Evolutionary conservation across 2,329 filamentous ascomycete species (phyloP).

Genomic region (Grosmannia serpens): DNA sequence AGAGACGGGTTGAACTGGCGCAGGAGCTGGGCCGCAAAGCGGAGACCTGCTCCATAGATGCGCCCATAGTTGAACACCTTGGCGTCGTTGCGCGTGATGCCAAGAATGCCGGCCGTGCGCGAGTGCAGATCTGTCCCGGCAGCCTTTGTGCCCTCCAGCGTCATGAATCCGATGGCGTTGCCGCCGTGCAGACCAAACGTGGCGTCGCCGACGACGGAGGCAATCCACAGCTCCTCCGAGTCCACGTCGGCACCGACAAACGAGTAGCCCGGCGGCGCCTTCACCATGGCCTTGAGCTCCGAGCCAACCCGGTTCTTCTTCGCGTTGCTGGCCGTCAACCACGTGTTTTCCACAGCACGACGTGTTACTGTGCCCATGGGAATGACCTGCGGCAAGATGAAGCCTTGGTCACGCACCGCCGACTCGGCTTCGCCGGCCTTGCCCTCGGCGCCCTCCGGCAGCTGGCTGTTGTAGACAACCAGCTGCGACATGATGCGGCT

Average conservation of each 20-base stretch:
- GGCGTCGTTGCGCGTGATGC: constrained; percentile 87
- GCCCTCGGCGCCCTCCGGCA: constrained; percentile 11
- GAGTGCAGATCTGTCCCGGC: constrained; percentile 92
- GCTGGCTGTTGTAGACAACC: constrained; percentile 70
- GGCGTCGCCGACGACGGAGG: constrained; percentile 85
- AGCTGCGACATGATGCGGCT: constrained; percentile 92
- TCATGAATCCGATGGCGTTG: constrained; percentile 98
- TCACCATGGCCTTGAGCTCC: constrained; percentile 93
- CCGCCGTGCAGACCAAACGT: constrained; percentile 92
- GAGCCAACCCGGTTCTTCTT: constrained; percentile 94
- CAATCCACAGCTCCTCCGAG: constrained; percentile 96
- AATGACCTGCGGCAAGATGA: constrained; percentile 89
- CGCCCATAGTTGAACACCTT: constrained; percentile 99
- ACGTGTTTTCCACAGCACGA: constrained; percentile 91
- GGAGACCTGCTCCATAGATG: constrained; percentile 94
- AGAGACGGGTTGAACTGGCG: constrained; percentile 86
- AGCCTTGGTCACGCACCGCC: constrained; percentile 40
- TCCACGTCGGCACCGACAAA: constrained; percentile 98
- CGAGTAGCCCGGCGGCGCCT: constrained; percentile 76
- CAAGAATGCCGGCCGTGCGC: constrained; percentile 80
- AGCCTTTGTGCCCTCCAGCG: constrained; percentile 87
- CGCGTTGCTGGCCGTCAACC: constrained; percentile 95
- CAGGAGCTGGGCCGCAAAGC: constrained; percentile 81
- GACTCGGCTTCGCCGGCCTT: neutral
- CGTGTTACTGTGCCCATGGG: constrained; percentile 97